Conservation (phyloP, 1,139 yeast species). For the Pichia sp. region DNA sequence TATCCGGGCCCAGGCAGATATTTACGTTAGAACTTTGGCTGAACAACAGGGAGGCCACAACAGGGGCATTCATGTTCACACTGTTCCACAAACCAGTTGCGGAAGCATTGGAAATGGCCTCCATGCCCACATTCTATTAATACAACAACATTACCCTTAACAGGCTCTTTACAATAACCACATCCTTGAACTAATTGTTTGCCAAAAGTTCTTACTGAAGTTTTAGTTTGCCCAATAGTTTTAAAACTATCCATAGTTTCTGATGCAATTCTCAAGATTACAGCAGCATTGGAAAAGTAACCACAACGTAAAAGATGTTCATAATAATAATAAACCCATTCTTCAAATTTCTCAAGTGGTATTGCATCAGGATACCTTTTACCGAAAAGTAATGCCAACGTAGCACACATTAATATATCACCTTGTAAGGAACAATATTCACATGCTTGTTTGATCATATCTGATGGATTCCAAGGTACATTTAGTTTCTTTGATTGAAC, state of each 20-base stretch:
- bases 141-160: conserved; percentile 65
- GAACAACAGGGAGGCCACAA: conserved; percentile 19
- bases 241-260: conserved; percentile 38
- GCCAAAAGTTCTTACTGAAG: conserved; percentile 60
- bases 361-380: conserved; percentile 32
- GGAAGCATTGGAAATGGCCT: conserved; percentile 77
- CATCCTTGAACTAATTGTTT: conserved; percentile 71
- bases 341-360: conserved; percentile 33
- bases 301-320: conserved; percentile 47
- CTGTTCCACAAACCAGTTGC: conserved; percentile 66
- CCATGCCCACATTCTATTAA: conserved; percentile 77
- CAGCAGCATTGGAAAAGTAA: conserved; percentile 52
- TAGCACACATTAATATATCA: conserved; percentile 55
- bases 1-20: no score
- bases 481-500: neutral
- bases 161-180: conserved; percentile 72
- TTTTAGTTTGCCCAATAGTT: conserved; percentile 43
- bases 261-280: conserved; percentile 42
- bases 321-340: conserved; percentile 53
- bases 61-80: conserved; percentile 66
- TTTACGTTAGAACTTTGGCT: no score
- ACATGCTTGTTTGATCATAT: conserved; percentile 39
- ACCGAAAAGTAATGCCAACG: conserved; percentile 52
- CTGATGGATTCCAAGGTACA: conserved; percentile 43
- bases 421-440: conserved; percentile 57